Evolutionary conservation across 1,284 basidiomycete species (phyloP).

Genomic region (Paramarasmius palmivorus): DNA sequence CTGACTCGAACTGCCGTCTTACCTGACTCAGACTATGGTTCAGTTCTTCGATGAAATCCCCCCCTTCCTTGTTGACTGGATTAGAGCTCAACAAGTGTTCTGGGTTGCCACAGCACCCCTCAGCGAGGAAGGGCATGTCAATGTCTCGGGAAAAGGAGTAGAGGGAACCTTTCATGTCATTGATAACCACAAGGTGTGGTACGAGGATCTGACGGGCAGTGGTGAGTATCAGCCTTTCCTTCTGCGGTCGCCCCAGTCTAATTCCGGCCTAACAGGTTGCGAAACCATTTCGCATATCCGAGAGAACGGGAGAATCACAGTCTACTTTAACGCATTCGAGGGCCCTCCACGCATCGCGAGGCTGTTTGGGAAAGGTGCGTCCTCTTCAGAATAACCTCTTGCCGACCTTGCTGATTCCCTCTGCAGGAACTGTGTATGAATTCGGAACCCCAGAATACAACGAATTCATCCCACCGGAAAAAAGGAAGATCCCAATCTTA

Average conservation of each 20-base stretch:
- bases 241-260: not conserved
- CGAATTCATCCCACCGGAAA: conserved; percentile 37
- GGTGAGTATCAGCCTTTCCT: conserved; percentile 33
- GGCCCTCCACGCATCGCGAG: conserved; percentile 49
- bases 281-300: conserved; percentile 62
- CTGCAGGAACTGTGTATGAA: conserved; percentile 39
- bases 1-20: not conserved
- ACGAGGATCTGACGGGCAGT: conserved; percentile 56
- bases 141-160: conserved; percentile 56
- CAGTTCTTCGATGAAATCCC: conserved; percentile 51
- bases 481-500: too few relatives aligned
- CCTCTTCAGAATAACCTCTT: not conserved
- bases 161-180: conserved; percentile 49
- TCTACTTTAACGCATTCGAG: conserved; percentile 59
- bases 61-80: conserved; percentile 44
- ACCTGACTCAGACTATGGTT: conserved; percentile 35
- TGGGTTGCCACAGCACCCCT: conserved; percentile 61
- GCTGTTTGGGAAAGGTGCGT: conserved; percentile 54
- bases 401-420: not conserved
- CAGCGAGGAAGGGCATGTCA: conserved; percentile 48
- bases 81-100: conserved; percentile 51
- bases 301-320: conserved; percentile 57
- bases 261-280: conserved; percentile 35
- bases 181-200: conserved; percentile 49
- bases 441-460: conserved; percentile 54